Percentiles rank a stretch among this genome's conserved stretches.
phyloP scores from a whole-genome alignment of 805 yeast species.

The Isabelozyma rhagii region DNA sequence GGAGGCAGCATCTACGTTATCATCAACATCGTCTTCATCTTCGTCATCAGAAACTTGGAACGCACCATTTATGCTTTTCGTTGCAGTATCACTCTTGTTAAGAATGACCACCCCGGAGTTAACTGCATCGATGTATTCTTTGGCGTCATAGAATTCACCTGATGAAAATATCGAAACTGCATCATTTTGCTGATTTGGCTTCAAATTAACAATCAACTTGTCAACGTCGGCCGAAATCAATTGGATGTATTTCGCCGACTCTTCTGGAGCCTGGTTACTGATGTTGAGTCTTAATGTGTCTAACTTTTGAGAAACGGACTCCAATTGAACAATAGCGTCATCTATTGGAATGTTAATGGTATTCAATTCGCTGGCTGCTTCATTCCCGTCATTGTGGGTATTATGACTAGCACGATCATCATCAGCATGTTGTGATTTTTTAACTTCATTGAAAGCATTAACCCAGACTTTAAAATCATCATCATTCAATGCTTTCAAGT shows the following conservation, averaged over 20 bases:
- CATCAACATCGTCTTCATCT: slow-evolving; percentile 16
- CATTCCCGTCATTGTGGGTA: slow-evolving; percentile 3
- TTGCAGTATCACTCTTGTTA: slow-evolving; percentile 5
- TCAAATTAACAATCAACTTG: slow-evolving; percentile 12
- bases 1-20: slow-evolving; percentile 13
- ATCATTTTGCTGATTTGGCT: slow-evolving; percentile 15
- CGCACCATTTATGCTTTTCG: slow-evolving; percentile 3
- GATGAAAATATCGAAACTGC: slow-evolving; percentile 26
- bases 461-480: slow-evolving; percentile 81
- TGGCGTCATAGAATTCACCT: slow-evolving; percentile 56
- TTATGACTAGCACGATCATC: slow-evolving; percentile 7
- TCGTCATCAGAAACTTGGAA: slow-evolving; percentile 12
- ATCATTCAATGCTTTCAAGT: slow-evolving; percentile 61
- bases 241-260: slow-evolving; percentile 3
- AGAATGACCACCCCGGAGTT: slow-evolving; percentile 57
- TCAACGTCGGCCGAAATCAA: slow-evolving; percentile 17
- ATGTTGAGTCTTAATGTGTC: slow-evolving; percentile 12
- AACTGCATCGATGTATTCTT: slow-evolving; percentile 51
- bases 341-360: neutral
- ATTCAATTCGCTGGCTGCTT: slow-evolving; percentile 7
- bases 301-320: slow-evolving; percentile 17
- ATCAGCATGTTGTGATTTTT: slow-evolving; percentile 15
- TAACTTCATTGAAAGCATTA: slow-evolving; percentile 64
- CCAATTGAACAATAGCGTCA: slow-evolving; percentile 10
- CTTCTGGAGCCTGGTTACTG: neutral